Evolutionary conservation across 2,329 filamentous ascomycete genomes (phyloP).

Genomic region (Cladosporium austrohemisphaericum): DNA sequence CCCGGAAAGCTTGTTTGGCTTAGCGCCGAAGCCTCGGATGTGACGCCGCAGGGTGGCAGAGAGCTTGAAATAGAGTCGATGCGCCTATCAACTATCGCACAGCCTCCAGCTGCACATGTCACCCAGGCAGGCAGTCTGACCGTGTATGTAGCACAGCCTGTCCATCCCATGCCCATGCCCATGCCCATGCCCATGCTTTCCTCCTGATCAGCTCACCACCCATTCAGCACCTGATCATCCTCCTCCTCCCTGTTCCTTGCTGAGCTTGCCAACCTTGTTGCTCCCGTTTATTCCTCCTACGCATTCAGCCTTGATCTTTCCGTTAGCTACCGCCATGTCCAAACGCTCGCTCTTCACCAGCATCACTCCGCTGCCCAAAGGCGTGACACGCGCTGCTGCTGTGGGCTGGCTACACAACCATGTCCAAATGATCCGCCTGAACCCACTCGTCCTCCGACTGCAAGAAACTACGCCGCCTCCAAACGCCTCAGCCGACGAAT

Average conservation of each 20-base stretch:
- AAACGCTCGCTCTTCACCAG: conserved; percentile 71
- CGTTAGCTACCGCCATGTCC: conserved; percentile 51
- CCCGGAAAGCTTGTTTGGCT: conserved; percentile 6
- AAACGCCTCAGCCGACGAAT: conserved; percentile 67
- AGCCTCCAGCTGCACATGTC: too few species aligned
- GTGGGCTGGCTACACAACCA: conserved; percentile 74
- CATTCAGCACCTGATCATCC: too few species aligned
- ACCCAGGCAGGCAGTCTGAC: too few species aligned
- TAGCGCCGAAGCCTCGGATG: neutral
- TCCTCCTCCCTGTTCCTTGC: too few species aligned
- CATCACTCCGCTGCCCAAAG: conserved; percentile 70
- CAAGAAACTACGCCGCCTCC: conserved; percentile 64
- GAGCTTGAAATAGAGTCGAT: too few species aligned
- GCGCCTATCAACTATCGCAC: too few species aligned
- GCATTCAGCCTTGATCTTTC: neutral
- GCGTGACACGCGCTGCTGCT: conserved; percentile 66
- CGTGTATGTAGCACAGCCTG: too few species aligned
- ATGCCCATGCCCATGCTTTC: too few species aligned
- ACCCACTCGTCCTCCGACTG: conserved; percentile 73
- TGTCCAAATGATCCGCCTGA: conserved; percentile 79
- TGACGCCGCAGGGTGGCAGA: neutral
- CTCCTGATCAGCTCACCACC: too few species aligned
- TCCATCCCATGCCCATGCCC: too few species aligned
- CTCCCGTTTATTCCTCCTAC: neutral
- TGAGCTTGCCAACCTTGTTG: too few species aligned